Conservation (phyloP, 139 green algal species). For the Tetradesmus obliquus region DNA sequence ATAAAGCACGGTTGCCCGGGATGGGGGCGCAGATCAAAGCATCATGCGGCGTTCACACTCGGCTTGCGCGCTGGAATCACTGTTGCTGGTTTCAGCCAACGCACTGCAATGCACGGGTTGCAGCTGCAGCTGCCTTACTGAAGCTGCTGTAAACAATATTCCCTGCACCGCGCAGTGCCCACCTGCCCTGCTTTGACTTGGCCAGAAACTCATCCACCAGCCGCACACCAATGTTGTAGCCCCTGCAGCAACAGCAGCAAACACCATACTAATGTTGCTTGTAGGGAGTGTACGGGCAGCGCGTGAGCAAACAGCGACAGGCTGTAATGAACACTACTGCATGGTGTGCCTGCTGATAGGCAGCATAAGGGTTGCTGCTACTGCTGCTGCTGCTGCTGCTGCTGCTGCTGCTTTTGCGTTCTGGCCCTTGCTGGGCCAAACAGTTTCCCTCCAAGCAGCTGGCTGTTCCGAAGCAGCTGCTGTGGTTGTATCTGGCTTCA, state of each 20-base stretch:
- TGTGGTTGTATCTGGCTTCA: too few species aligned
- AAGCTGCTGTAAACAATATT: too few species aligned
- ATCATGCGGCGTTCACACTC: too few species aligned
- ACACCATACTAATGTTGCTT: too few species aligned
- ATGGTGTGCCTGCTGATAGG: too few species aligned
- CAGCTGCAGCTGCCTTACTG: too few species aligned
- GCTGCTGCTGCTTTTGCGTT: neutral
- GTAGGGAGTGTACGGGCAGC: neutral
- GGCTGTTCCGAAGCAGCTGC: neutral
- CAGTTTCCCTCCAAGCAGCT: neutral
- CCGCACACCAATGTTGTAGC: conserved; percentile 94
- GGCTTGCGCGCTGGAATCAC: too few species aligned
- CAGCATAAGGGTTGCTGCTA: neutral
- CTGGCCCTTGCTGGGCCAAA: neutral
- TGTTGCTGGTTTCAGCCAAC: too few species aligned
- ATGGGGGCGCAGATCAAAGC: too few species aligned
- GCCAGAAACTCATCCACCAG: conserved; percentile 97
- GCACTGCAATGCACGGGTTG: too few species aligned
- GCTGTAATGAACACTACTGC: neutral
- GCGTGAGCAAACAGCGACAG: too few species aligned
- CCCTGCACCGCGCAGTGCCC: neutral
- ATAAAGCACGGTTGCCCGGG: too few species aligned
- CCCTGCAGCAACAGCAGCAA: conserved; percentile 68
- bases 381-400: neutral
- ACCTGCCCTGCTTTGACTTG: conserved; percentile 75